Percentiles rank a stretch among this genome's conserved stretches.
These are phyloP conservation scores for Arachnomyces sp. DNA, from an alignment of 2,329 filamentous ascomycete genomes.

Conservation along the genomic window DNA sequence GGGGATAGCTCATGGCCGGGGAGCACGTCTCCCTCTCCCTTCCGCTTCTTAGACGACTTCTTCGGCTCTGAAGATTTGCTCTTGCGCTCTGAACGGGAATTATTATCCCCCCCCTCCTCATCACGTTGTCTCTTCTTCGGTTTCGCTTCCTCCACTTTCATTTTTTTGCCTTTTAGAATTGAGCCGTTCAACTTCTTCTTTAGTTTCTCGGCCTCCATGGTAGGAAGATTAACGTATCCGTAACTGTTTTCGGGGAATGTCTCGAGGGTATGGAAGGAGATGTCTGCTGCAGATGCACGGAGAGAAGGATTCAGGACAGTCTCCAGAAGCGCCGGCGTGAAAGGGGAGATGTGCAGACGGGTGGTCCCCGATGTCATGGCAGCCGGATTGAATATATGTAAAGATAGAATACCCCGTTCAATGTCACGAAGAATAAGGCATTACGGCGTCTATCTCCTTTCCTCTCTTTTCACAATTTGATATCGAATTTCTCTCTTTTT, in stretches of 20 bases:
- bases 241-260: constrained; percentile 86
- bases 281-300: constrained; percentile 59
- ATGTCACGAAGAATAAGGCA: background rate
- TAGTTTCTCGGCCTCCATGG: constrained; percentile 76
- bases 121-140: constrained; percentile 43
- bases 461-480: background rate
- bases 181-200: constrained; percentile 85
- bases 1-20: constrained; percentile 63
- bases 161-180: constrained; percentile 73
- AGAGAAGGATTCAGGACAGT: constrained; percentile 62
- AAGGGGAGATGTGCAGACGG: constrained; percentile 79
- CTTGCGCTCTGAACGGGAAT: constrained; percentile 3
- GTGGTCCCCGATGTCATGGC: constrained; percentile 28
- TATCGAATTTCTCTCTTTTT: background rate
- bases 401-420: background rate
- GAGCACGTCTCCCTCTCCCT: constrained; percentile 47
- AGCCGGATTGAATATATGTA: constrained; percentile 3
- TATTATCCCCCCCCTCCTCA: constrained; percentile 20
- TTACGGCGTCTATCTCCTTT: background rate
- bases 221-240: constrained; percentile 80
- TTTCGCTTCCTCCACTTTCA: constrained; percentile 73
- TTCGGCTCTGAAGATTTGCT: constrained; percentile 24
- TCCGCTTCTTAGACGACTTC: constrained; percentile 42
- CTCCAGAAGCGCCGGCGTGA: constrained; percentile 65
- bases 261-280: constrained; percentile 79